Evolutionary conservation across 305 asterid genomes (phyloP).

Genomic region (Salvia sclarea): DNA sequence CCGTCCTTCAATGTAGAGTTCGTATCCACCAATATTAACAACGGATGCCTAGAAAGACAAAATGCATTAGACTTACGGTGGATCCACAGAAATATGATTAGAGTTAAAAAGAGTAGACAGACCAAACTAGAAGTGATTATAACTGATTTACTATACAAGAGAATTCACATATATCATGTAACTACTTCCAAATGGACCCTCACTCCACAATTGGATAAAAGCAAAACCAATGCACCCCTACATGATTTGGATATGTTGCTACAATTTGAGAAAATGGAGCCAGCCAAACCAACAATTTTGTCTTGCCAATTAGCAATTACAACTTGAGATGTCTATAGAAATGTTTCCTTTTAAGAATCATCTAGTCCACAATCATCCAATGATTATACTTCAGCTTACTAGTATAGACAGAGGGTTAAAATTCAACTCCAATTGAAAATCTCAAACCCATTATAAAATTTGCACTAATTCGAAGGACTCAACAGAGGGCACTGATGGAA

Average conservation of each 20-base stretch:
- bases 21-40: conserved; percentile 75
- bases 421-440: conserved; percentile 1
- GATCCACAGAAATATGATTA: not conserved
- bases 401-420: not conserved
- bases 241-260: conserved; percentile 8
- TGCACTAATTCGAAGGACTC: not conserved
- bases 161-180: not conserved
- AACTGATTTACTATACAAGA: not conserved
- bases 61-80: conserved; percentile 4
- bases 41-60: conserved; percentile 64
- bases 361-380: not conserved
- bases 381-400: not conserved
- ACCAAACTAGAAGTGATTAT: not conserved
- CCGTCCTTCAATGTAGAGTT: conserved; percentile 86
- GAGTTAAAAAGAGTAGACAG: not conserved
- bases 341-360: not conserved
- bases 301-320: not conserved
- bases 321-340: conserved; percentile 6
- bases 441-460: not conserved
- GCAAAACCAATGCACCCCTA: not conserved
- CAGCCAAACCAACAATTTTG: conserved; percentile 2
- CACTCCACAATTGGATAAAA: not conserved
- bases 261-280: not conserved
- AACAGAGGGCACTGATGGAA: not conserved
- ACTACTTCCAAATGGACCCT: not conserved